Percentiles rank a stretch among this genome's conserved stretches.
phyloP scores from a whole-genome alignment of 805 yeast species.

The Kregervanrija pseudodelftensis region DNA sequence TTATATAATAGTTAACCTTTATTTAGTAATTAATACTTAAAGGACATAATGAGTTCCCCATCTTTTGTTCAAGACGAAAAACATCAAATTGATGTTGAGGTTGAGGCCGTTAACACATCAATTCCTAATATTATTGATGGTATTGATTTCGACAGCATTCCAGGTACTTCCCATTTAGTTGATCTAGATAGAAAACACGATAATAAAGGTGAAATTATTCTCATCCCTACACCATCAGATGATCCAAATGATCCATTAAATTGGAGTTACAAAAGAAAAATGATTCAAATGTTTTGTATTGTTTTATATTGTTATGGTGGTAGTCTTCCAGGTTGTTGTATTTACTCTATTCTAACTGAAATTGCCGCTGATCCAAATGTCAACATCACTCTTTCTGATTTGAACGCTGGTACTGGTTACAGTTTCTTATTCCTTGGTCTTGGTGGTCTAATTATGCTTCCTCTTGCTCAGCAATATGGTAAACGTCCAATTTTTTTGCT shows the following conservation, averaged over 20 bases:
- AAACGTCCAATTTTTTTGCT: constrained; percentile 31
- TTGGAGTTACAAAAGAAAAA: constrained; percentile 47
- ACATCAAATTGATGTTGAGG: background rate
- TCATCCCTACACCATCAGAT: constrained; percentile 60
- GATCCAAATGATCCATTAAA: constrained; percentile 68
- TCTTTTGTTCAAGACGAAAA: background rate
- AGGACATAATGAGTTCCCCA: too few relatives aligned
- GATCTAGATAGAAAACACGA: constrained; percentile 26
- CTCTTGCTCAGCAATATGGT: constrained; percentile 33
- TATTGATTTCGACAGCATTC: constrained; percentile 33
- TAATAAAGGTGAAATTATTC: constrained; percentile 32
- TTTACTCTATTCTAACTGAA: constrained; percentile 18
- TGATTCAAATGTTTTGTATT: constrained; percentile 37
- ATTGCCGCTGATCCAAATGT: constrained; percentile 24
- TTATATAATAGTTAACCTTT: too few relatives aligned
- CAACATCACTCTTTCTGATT: constrained; percentile 21
- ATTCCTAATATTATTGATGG: background rate
- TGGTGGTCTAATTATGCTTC: constrained; percentile 31
- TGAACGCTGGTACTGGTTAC: constrained; percentile 34
- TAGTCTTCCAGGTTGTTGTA: constrained; percentile 17
- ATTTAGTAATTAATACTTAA: too few relatives aligned
- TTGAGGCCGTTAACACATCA: background rate
- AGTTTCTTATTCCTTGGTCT: constrained; percentile 34
- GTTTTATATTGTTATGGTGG: constrained; percentile 30
- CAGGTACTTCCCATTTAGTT: constrained; percentile 46